Conservation (phyloP, 2,329 filamentous ascomycete genomes). For the Pseudocercospora pini-densiflorae region DNA sequence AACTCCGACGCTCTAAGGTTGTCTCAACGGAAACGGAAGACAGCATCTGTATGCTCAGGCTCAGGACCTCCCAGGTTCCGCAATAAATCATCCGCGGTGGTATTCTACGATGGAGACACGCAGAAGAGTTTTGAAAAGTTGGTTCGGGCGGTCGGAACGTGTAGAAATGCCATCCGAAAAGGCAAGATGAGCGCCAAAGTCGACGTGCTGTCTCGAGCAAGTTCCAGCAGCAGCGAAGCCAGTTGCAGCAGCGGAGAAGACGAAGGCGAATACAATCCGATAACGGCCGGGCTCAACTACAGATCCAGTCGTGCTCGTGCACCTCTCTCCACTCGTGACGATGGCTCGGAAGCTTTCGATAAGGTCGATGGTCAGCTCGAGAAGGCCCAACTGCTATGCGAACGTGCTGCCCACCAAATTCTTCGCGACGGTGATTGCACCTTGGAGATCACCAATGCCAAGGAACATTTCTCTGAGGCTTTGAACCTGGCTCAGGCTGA, state of each 20-base stretch:
- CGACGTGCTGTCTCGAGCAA: conserved; percentile 49
- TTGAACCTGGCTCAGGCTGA: conserved; percentile 53
- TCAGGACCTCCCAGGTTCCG: conserved; percentile 63
- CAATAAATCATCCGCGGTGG: conserved; percentile 75
- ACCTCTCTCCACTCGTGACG: conserved; percentile 23
- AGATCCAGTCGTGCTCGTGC: conserved; percentile 27
- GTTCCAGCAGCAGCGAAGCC: conserved; percentile 39
- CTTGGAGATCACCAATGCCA: conserved; percentile 74
- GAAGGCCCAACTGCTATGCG: conserved; percentile 78
- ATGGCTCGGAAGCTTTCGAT: conserved; percentile 52
- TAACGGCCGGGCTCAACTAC: conserved; percentile 42
- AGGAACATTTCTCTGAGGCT: conserved; percentile 67
- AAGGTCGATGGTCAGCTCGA: conserved; percentile 78
- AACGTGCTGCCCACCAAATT: conserved; percentile 86
- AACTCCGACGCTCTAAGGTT: conserved; percentile 36
- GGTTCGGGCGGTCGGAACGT: conserved; percentile 79
- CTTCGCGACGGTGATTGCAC: conserved; percentile 84
- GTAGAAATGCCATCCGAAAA: conserved; percentile 83
- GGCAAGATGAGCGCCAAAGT: conserved; percentile 82
- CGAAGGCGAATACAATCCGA: conserved; percentile 38
- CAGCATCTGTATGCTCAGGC: conserved; percentile 47
- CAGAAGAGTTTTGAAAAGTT: conserved; percentile 82
- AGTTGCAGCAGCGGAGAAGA: conserved; percentile 43
- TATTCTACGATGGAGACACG: conserved; percentile 90
- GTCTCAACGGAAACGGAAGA: conserved; percentile 49